Base-by-base conservation (phyloP, 1,139 yeast species). In the Suzukiozyma palmioleophila region DNA sequence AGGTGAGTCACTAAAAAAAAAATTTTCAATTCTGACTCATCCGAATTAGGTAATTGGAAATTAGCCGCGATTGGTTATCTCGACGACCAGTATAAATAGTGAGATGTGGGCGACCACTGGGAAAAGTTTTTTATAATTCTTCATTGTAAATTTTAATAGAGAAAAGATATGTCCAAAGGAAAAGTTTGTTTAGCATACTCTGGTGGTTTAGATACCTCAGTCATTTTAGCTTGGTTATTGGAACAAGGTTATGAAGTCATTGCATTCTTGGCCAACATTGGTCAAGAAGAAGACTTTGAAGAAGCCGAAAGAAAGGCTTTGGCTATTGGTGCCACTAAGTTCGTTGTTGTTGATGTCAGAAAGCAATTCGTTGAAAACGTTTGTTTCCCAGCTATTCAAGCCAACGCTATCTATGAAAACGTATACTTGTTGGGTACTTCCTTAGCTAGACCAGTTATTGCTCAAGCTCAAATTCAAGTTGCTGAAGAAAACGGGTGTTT, bases 101-200 rank as follows among this genome's bases (percentile, higher is more conserved):
- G 25, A 31, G 22, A 15, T 15, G 8, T 14, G 8, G 18, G 8
- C 25, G 18, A 31, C 16, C 12, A 31, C 13, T 13, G n/a, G 33
- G 25, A 18, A 22, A 40, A 42, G 13, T n/a, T 32, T 32, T 22
- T 32, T 22, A 50, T 54, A 49, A 45, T 42, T 53, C 57, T 56
- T 51, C 47, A 40, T 30, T 40, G 39, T 37, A 32, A 26, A 38
- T 42, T 35, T 32, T 33, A 36, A 35, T 32, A 31, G 32, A 31
- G n/a, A n/a, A n/a, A 12, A 33, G 26, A 25, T 24, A 88, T 89
- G 96, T 84, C 95, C 44, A 90, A 90, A 71, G 97, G 97, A 65
- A 90, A 90, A 73, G 97, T 90, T 69, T 90, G 97, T 79, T 82
- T 92, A 66, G 98, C 98, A 42, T 92, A 92, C 75, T 92, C 97